These are phyloP conservation scores for Plenodomus lindquistii DNA, from an alignment of 2,329 filamentous ascomycete genomes.

Conservation along the genomic window DNA sequence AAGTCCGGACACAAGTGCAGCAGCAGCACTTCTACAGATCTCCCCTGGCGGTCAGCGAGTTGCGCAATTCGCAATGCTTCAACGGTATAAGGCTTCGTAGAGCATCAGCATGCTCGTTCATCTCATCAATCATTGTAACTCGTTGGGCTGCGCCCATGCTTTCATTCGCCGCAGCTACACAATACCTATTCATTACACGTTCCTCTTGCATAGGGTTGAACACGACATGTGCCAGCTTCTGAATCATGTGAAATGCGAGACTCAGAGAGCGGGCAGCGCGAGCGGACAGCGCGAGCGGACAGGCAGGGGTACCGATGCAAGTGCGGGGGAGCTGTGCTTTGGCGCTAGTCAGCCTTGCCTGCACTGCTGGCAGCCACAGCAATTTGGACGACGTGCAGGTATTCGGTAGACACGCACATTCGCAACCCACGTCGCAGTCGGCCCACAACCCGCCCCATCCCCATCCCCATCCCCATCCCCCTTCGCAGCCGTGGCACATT, in stretches of 20 bases:
- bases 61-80: background rate
- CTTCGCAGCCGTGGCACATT: background rate
- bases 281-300: background rate
- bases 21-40: background rate
- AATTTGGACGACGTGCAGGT: too few species aligned
- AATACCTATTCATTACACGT: too few species aligned
- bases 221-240: too few species aligned
- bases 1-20: background rate
- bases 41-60: background rate
- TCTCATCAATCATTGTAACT: background rate
- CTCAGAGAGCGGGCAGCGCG: too few species aligned
- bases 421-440: too few species aligned
- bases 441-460: too few species aligned
- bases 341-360: background rate
- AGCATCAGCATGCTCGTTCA: background rate
- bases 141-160: background rate
- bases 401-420: background rate
- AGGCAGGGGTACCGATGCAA: background rate
- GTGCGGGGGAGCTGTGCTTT: background rate
- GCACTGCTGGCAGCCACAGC: too few species aligned
- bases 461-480: too few species aligned
- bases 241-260: too few species aligned
- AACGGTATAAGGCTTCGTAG: background rate
- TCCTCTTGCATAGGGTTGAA: too few species aligned
- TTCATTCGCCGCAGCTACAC: background rate